Evolutionary conservation across 441 rosid species (phyloP), one percentile per base, ranked within the genome.

Genomic region (Geranium incanum): DNA sequence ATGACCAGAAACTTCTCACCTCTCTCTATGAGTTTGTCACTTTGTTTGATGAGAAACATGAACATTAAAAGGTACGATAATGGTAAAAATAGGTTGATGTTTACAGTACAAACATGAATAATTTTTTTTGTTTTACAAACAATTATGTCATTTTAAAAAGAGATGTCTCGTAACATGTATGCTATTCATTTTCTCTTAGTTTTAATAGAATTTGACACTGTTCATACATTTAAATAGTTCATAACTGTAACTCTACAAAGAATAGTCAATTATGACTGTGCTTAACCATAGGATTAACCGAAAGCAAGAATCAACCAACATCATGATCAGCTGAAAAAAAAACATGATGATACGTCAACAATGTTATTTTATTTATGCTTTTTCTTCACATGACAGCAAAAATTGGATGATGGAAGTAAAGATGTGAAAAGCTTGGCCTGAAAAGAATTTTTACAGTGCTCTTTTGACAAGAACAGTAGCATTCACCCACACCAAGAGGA

Each of bases 1-100:
- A 78, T 3, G 63, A 39, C 77, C 67, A 73, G 76, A 72, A 50
- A 48, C 68, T 70, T 72, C 78, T 73, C 75, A 36, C 71, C 36
- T 71, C 74, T 70, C 38, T 37, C 74, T 76, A 77, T 4, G 59
- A 33, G 59, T 78, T 81, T 78, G 78, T 78, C 82, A 60, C 71
- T 71, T 79, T 74, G 48, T 76, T 23, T 62, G 37, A 62, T 21
- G 13, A 62, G 66, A 62, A 21, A 57, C 63, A 57, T 62, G 18
- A 50, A 12, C 13, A 50, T 50, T 50, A 1, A 50, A 50, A 50
- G 57, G 12, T 11, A 13, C 57, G 3, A 28, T 28, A 28, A 28
- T 28, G 33, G 33, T 28, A 28, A 28, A 28, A 28, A 28, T 28
- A 28, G 33, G 33, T 28, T 28, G 33, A 28, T 28, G 33, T 28